Conservation (phyloP, 2,329 filamentous ascomycete genomes). For the Epichloe baconii region DNA sequence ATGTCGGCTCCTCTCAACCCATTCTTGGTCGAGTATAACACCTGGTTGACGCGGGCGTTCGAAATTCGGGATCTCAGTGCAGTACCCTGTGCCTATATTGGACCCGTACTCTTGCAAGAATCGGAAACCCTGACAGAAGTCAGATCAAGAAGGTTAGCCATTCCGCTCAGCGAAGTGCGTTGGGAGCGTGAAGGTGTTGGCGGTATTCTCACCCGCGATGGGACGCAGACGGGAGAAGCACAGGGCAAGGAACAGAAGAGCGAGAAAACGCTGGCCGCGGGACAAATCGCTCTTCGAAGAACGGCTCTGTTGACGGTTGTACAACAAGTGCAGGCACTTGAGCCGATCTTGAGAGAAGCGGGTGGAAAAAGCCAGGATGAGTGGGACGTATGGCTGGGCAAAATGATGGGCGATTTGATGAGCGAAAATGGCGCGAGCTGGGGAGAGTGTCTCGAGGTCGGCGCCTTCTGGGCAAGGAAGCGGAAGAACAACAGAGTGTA, state of each 20-base stretch:
- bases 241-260: slow-evolving; percentile 29
- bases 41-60: slow-evolving; percentile 66
- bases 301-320: slow-evolving; percentile 74
- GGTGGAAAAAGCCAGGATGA: slow-evolving; percentile 83
- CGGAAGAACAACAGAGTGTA: slow-evolving; percentile 2
- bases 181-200: slow-evolving; percentile 73
- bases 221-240: slow-evolving; percentile 46
- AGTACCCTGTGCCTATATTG: slow-evolving; percentile 66
- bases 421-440: slow-evolving; percentile 65
- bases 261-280: slow-evolving; percentile 42
- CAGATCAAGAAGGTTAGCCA: slow-evolving; percentile 65
- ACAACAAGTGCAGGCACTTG: slow-evolving; percentile 73
- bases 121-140: slow-evolving; percentile 56
- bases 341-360: slow-evolving; percentile 67
- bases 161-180: slow-evolving; percentile 70
- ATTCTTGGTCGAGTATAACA: slow-evolving; percentile 72
- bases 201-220: slow-evolving; percentile 46
- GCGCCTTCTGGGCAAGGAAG: slow-evolving; percentile 86
- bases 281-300: slow-evolving; percentile 60
- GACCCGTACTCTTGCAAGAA: slow-evolving; percentile 70
- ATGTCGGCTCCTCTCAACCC: slow-evolving; percentile 70
- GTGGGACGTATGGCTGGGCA: slow-evolving; percentile 81
- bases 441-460: slow-evolving; percentile 76
- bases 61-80: slow-evolving; percentile 56
- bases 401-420: slow-evolving; percentile 75